Percentiles rank a stretch among this genome's conserved stretches.
Conservation (phyloP, 73 alveolate genomes). For the Tetrahymena borealis region DNA sequence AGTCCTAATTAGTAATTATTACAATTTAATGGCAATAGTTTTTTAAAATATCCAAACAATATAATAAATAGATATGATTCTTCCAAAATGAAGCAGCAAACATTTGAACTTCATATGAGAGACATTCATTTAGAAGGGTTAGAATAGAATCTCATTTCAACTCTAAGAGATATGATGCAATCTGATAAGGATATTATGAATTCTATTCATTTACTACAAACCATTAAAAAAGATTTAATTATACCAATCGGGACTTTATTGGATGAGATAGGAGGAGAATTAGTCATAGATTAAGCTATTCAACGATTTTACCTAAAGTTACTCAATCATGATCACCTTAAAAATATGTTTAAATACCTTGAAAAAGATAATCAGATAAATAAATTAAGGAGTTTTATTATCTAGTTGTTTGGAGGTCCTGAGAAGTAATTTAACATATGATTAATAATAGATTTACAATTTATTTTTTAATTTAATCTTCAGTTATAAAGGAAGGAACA, state of each 20-base stretch:
- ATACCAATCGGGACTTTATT: not conserved
- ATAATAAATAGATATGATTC: not conserved
- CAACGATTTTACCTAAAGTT: not conserved
- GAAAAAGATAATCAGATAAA: not conserved
- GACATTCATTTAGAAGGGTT: not conserved
- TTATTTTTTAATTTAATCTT: not conserved
- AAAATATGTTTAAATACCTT: not conserved
- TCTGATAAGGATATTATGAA: not conserved
- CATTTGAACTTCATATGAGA: not conserved
- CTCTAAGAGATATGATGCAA: not conserved
- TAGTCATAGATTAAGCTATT: not conserved
- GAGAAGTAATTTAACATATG: not conserved
- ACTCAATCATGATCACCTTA: not conserved
- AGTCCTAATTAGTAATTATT: not conserved
- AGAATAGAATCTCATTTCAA: not conserved
- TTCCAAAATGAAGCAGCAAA: not conserved
- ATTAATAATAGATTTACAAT: not conserved
- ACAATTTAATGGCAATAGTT: not conserved
- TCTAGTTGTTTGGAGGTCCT: not conserved
- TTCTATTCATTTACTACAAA: not conserved
- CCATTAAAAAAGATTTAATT: not conserved
- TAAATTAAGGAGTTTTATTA: not conserved
- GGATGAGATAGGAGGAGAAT: not conserved
- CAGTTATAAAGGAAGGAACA: not conserved
- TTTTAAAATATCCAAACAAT: not conserved